A percentile compares a stretch with the other conserved stretches of the same genome.
Evolutionary conservation across 2,329 filamentous ascomycete species (phyloP).

Genomic region (Aspergillus hiratsukae): DNA sequence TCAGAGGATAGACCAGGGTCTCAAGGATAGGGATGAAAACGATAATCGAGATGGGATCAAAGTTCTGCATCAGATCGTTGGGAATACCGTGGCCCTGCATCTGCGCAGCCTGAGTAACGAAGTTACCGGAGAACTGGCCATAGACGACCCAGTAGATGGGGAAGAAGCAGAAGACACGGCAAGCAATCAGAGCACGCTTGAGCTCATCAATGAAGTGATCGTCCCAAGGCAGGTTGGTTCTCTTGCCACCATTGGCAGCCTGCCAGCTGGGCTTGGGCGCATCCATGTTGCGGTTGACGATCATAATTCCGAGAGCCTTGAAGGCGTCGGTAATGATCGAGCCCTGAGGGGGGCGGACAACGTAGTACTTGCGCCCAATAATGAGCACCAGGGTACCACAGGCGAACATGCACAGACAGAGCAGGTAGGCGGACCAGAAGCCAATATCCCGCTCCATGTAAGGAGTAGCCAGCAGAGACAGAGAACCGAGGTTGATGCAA

Average conservation of each 20-base stretch:
- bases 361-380: conserved; percentile 41
- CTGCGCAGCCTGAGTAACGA: conserved; percentile 60
- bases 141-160: conserved; percentile 68
- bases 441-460: conserved; percentile 64
- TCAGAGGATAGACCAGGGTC: conserved; percentile 62
- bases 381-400: conserved; percentile 55
- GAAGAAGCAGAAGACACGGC: conserved; percentile 67
- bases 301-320: conserved; percentile 55
- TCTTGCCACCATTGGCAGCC: conserved; percentile 44
- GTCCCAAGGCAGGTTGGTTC: conserved; percentile 53
- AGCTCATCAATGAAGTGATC: conserved; percentile 69
- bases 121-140: conserved; percentile 63
- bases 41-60: conserved; percentile 70
- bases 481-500: conserved; percentile 69
- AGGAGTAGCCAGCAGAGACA: conserved; percentile 63
- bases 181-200: conserved; percentile 61
- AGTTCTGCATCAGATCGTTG: conserved; percentile 72
- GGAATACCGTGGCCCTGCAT: conserved; percentile 66
- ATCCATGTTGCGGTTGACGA: conserved; percentile 51
- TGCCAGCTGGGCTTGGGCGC: conserved; percentile 65
- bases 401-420: conserved; percentile 61
- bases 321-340: conserved; percentile 64
- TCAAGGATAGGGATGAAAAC: conserved; percentile 72
- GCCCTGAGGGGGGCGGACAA: conserved; percentile 53
- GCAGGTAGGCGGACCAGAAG: conserved; percentile 62